Evolutionary conservation across 805 yeast species (phyloP), one percentile per base, ranked within the genome.

Genomic region (Zygoascus bituminiphila): DNA sequence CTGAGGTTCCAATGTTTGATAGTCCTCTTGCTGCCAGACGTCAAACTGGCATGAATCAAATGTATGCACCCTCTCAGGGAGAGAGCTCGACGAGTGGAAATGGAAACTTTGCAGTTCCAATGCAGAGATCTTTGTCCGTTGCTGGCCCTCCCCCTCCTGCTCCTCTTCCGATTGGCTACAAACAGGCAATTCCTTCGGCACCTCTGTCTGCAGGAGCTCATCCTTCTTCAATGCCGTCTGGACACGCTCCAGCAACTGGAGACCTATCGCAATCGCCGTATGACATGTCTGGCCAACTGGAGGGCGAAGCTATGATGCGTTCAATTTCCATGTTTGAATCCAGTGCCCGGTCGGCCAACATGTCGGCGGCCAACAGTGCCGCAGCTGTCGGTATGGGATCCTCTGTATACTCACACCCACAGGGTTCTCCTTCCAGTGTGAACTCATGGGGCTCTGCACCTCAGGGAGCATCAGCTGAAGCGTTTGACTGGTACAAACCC

Each of bases 261-360:
- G 39, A 36, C 39, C 10, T 36, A 20, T 36, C 20, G 2, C 39
- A 36, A n/a, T 4, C 5, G 10, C 21, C 21, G 17, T 19, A 17
- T 5, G 39, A 36, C 5, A 29, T 29, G 33, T 4, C 33, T 12
- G 33, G 33, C n/a, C 33, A 29, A 4, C 17, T 49, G 14, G 48
- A 40, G 21, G 50, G 44, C 20, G 56, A 53, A 36, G 48, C 41
- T 21, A 57, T 57, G 58, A 53, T 50, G 12, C 54, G 59, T 39
- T 55, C 44, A 10, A 26, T 26, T 10, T 41, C 59, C 23, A 54
- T 57, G 55, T 36, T 36, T 36, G 39, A 36, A 12, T 20, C 39
- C 22, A 20, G 21, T 19, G 22, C 21, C 20, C 33, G 33, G n/a
- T 29, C 33, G 10, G 33, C 33, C 33, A 29, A 29, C 33, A 29